Evolutionary conservation across 257 asterid genomes (phyloP), one percentile per base, ranked within the genome.

Genomic region (Solanum ossicruentum): DNA sequence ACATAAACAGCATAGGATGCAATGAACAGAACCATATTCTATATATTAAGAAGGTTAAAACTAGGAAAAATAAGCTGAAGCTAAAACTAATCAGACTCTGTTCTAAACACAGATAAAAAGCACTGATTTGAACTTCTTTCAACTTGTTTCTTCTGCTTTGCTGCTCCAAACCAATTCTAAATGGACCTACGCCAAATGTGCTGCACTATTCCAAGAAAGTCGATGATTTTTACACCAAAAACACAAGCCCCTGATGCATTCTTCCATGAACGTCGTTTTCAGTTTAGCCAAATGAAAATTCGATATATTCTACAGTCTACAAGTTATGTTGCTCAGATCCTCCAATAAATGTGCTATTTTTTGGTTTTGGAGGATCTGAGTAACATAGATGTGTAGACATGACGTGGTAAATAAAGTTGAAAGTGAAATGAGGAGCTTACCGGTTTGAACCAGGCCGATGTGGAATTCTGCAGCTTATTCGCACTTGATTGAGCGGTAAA

Each of bases 401-500:
- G 3, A 43, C 32, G 11, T 12, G 7, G 45, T 71, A 71, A 43
- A 41, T n/a, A 10, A 72, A 11, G 63, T 77, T 16, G 7, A 51
- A 21, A 77, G 55, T 23, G 26, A 77, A 77, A 23, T 16, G 63
- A 77, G 36, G 26, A 23, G 20, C 82, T 51, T 51, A 77, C 82
- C 63, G 8, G 63, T 77, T 77, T 15, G 45, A 77, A 23, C 82
- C 82, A 77, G 57, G 26, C 8, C 12, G 5, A 51, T 77, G 82
- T 77, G 82, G 82, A 51, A 77, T 23, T 77, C 63, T 51, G 63
- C 82, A 77, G 51, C 82, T 84, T 82, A 87, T 81, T 87, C 89
- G 21, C 89, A 87, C 81, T 87, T 87, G 32, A 87, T 87, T 49
- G 89, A 87, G 65, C 84, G 85, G 82, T 87, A 87, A 20, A 87